Percentiles rank a stretch among this genome's conserved stretches.
Evolutionary conservation across 768 basidiomycete species (phyloP).

Genomic region (Boletellus sp.): DNA sequence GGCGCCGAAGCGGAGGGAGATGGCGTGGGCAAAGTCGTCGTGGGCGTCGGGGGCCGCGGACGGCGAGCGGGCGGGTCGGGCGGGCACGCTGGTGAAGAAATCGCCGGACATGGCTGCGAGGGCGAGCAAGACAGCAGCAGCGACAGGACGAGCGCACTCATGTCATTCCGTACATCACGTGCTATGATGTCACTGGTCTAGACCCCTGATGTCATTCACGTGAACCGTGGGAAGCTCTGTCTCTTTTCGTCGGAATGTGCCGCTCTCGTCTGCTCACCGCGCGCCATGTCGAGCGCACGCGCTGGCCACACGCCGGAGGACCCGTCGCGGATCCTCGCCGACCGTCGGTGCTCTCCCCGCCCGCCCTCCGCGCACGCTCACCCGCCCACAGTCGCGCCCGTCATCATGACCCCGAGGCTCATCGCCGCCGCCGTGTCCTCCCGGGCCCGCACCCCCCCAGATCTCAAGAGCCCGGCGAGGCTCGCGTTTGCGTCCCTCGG

Average conservation of each 20-base stretch:
- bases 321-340: slow-evolving; percentile 69
- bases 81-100: slow-evolving; percentile 39
- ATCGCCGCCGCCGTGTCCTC: slow-evolving; percentile 68
- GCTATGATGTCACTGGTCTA: slow-evolving; percentile 33
- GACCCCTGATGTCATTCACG: slow-evolving; percentile 23
- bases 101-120: slow-evolving; percentile 30
- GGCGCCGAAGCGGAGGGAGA: slow-evolving; percentile 43
- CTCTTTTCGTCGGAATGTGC: neutral
- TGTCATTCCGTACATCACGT: slow-evolving; percentile 18
- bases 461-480: slow-evolving; percentile 28
- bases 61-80: slow-evolving; percentile 10
- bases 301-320: slow-evolving; percentile 67
- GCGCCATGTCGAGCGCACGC: slow-evolving; percentile 58
- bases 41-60: slow-evolving; percentile 19
- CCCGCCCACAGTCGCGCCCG: slow-evolving; percentile 60
- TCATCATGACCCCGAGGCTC: slow-evolving; percentile 87
- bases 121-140: neutral
- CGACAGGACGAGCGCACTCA: neutral
- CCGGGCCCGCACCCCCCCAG: slow-evolving; percentile 35
- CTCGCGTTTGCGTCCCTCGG: slow-evolving; percentile 78
- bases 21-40: slow-evolving; percentile 52
- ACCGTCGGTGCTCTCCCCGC: slow-evolving; percentile 47
- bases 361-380: neutral
- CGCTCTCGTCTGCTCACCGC: too few relatives aligned
- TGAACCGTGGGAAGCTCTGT: slow-evolving; percentile 6